Conservation (phyloP, 352 stramenopile species). For the Globisporangium irregulare region DNA sequence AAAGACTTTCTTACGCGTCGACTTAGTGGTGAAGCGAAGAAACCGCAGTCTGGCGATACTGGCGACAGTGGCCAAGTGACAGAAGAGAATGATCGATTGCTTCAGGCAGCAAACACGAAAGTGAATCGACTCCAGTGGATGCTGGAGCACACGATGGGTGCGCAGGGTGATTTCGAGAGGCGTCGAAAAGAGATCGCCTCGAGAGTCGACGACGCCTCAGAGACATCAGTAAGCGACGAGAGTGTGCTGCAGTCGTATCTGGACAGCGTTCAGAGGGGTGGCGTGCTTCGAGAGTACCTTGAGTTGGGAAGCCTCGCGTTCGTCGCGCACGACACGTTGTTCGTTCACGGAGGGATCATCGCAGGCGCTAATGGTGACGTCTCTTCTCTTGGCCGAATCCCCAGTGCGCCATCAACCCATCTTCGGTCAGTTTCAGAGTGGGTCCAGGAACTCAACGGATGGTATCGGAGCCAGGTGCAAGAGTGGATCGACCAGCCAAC, state of each 20-base stretch:
- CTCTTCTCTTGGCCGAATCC: conserved; percentile 73
- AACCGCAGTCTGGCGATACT: neutral
- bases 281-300: conserved; percentile 86
- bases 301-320: conserved; percentile 74
- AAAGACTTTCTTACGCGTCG: conserved; percentile 42
- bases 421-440: conserved; percentile 48
- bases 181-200: conserved; percentile 71
- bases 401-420: conserved; percentile 30
- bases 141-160: conserved; percentile 90
- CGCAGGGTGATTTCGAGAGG: conserved; percentile 88
- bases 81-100: conserved; percentile 1
- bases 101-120: conserved; percentile 64
- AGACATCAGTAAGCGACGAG: conserved; percentile 55
- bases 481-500: conserved; percentile 78
- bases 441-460: conserved; percentile 78
- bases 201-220: conserved; percentile 13
- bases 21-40: neutral
- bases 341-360: conserved; percentile 91
- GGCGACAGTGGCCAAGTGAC: neutral
- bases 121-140: conserved; percentile 88
- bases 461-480: conserved; percentile 69
- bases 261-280: conserved; percentile 62
- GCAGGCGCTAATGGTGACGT: conserved; percentile 33
- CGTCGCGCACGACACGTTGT: conserved; percentile 84
- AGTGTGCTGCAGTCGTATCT: conserved; percentile 79